Conservation (phyloP, 495 filamentous ascomycete genomes). For the Halenospora varia region DNA sequence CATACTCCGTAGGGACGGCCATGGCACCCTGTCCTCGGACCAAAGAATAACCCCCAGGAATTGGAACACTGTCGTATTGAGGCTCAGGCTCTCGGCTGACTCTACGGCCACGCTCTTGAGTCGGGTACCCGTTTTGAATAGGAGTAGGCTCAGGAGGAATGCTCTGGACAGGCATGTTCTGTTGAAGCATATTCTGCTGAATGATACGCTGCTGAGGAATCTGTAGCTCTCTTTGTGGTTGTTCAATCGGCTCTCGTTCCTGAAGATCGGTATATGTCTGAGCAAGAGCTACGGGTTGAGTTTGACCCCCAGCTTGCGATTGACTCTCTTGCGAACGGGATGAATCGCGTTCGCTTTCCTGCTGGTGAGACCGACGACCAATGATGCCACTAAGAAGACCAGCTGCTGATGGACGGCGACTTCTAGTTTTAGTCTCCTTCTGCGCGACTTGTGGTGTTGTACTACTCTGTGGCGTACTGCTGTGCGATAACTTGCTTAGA, state of each 20-base stretch:
- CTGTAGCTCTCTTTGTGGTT: neutral
- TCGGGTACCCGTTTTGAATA: neutral
- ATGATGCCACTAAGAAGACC: slow-evolving; percentile 21
- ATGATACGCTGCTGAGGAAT: neutral
- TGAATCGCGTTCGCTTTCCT: slow-evolving; percentile 8
- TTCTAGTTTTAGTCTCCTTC: slow-evolving; percentile 1
- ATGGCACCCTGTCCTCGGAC: slow-evolving; percentile 22
- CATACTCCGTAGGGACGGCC: slow-evolving; percentile 18
- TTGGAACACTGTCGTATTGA: slow-evolving; percentile 23
- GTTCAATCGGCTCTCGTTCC: neutral
- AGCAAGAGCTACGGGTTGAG: slow-evolving; percentile 6
- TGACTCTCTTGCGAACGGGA: slow-evolving; percentile 11
- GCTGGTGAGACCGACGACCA: slow-evolving; percentile 11
- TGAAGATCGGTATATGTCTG: slow-evolving; percentile 22
- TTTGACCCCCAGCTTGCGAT: neutral
- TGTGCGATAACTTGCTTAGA: neutral
- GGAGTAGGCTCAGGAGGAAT: neutral
- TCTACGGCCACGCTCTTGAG: slow-evolving; percentile 17
- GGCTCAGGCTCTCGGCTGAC: slow-evolving; percentile 17
- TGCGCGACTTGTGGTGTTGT: neutral
- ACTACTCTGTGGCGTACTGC: neutral
- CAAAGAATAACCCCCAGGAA: slow-evolving; percentile 22
- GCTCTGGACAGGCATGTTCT: neutral
- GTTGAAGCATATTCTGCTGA: neutral
- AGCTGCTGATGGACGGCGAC: slow-evolving; percentile 17